A percentile compares a stretch with the other conserved stretches of the same genome.
These are phyloP conservation scores for Leersia perrieri DNA, from an alignment of 176 grass and related monocot genomes.

Conservation along the genomic window DNA sequence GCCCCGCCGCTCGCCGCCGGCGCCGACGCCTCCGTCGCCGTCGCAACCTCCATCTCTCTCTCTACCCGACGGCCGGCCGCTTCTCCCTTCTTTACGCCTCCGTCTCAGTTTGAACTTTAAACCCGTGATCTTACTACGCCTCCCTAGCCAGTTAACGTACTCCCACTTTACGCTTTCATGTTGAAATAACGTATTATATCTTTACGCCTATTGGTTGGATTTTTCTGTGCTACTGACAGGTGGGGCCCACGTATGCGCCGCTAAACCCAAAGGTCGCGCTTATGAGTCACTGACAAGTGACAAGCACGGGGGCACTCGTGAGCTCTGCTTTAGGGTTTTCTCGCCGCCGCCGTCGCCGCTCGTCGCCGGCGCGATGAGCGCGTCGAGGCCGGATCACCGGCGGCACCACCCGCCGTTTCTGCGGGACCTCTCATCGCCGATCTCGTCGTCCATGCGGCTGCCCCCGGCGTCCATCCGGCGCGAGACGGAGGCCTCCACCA, in stretches of 20 bases:
- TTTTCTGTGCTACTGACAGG: neutral
- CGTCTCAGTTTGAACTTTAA: neutral
- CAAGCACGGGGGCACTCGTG: neutral
- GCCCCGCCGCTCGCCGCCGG: constrained; percentile 29
- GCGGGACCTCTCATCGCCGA: constrained; percentile 56
- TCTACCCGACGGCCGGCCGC: too few relatives aligned
- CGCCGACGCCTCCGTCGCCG: constrained; percentile 48
- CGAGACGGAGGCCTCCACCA: constrained; percentile 37
- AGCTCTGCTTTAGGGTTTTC: constrained; percentile 45
- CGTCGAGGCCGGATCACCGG: constrained; percentile 49
- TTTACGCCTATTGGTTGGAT: neutral
- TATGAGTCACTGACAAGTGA: too few relatives aligned
- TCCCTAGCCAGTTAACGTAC: neutral
- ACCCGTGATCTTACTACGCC: neutral
- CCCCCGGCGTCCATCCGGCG: constrained; percentile 42
- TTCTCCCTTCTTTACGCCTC: too few relatives aligned
- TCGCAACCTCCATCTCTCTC: constrained; percentile 55
- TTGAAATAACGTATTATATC: neutral
- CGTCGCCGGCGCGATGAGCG: constrained; percentile 41
- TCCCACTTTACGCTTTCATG: fast-evolving
- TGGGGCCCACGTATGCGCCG: neutral
- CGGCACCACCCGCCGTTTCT: constrained; percentile 65
- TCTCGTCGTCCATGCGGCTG: constrained; percentile 38
- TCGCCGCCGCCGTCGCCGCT: neutral
- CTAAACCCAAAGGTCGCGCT: constrained; percentile 13